phyloP scores from a whole-genome alignment of 1,284 basidiomycete species.

The Cutaneotrichosporon curvatum region DNA sequence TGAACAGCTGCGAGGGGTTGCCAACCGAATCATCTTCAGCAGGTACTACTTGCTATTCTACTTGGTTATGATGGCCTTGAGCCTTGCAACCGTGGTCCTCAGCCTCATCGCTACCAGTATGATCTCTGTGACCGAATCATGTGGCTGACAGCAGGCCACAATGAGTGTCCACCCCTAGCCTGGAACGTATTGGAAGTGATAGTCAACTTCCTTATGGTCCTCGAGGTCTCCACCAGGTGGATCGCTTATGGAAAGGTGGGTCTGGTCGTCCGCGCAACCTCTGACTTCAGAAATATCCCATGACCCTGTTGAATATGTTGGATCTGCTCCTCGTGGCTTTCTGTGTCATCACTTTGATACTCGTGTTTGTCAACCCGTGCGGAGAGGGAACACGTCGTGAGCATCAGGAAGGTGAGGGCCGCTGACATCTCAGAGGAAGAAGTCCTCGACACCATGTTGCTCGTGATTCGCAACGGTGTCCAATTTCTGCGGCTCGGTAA shows the following conservation, averaged over 20 bases:
- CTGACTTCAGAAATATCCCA: constrained; percentile 78
- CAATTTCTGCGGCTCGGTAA: constrained; percentile 83
- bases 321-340: constrained; percentile 78
- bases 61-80: constrained; percentile 78
- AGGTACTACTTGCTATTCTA: constrained; percentile 58
- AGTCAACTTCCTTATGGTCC: constrained; percentile 84
- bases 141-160: constrained; percentile 15
- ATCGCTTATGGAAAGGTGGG: constrained; percentile 77
- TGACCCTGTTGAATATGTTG: constrained; percentile 78
- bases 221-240: constrained; percentile 80
- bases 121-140: constrained; percentile 5
- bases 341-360: constrained; percentile 75
- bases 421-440: constrained; percentile 66
- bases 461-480: constrained; percentile 81
- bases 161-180: constrained; percentile 48
- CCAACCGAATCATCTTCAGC: constrained; percentile 45
- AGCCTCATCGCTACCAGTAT: constrained; percentile 54
- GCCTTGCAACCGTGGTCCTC: constrained; percentile 82
- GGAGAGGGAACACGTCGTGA: constrained; percentile 37
- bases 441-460: constrained; percentile 76
- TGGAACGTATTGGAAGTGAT: constrained; percentile 89
- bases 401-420: constrained; percentile 27
- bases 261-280: not conserved
- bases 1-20: constrained; percentile 44
- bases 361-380: constrained; percentile 61